A percentile compares a stretch with the other conserved stretches of the same genome.
phyloP scores from a whole-genome alignment of 768 basidiomycete genomes.

The Lactifluus hygrophoroides region DNA sequence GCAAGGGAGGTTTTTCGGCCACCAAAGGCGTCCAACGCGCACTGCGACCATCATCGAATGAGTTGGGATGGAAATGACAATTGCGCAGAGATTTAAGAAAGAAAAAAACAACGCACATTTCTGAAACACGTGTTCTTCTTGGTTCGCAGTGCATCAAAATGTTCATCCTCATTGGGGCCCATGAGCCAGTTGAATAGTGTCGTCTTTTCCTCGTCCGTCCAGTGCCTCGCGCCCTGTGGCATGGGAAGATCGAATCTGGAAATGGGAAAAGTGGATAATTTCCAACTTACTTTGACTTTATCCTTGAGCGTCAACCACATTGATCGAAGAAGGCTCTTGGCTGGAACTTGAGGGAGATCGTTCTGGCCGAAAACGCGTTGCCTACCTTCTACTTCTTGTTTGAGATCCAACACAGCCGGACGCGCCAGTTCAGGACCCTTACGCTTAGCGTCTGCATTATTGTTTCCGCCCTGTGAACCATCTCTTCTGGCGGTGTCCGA shows the following conservation, averaged over 20 bases:
- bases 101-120: slow-evolving; percentile 38
- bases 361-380: slow-evolving; percentile 45
- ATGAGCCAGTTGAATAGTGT: slow-evolving; percentile 74
- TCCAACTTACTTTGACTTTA: slow-evolving; percentile 46
- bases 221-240: slow-evolving; percentile 74
- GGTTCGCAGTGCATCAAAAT: slow-evolving; percentile 69
- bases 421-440: slow-evolving; percentile 17
- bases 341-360: slow-evolving; percentile 37
- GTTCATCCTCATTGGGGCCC: slow-evolving; percentile 60
- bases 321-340: slow-evolving; percentile 42
- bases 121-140: slow-evolving; percentile 79
- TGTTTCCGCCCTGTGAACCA: slow-evolving; percentile 21
- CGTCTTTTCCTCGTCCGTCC: slow-evolving; percentile 79
- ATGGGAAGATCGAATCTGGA: slow-evolving; percentile 27
- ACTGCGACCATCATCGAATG: slow-evolving; percentile 35
- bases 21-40: slow-evolving; percentile 60
- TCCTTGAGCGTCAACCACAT: slow-evolving; percentile 60
- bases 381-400: slow-evolving; percentile 40
- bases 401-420: slow-evolving; percentile 25
- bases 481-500: slow-evolving; percentile 12
- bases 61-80: too few relatives aligned
- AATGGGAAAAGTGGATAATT: background rate
- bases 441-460: slow-evolving; percentile 13
- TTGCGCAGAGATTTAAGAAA: background rate
- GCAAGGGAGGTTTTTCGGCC: slow-evolving; percentile 78